phyloP scores from a whole-genome alignment of 139 green algal genomes.

The Tetraselmis striata region DNA sequence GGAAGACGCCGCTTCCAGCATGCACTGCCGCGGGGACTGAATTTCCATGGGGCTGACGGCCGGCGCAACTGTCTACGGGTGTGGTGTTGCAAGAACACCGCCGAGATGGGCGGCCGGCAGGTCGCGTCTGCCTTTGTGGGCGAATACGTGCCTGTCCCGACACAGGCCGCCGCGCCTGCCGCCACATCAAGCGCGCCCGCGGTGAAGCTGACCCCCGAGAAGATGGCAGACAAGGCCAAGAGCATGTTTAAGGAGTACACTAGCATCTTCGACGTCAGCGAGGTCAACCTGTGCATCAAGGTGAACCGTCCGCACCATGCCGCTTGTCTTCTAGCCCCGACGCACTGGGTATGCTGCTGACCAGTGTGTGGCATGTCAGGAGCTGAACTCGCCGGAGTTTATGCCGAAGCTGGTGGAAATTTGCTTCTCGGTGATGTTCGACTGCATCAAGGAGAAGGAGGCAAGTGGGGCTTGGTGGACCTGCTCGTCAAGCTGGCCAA shows the following conservation, averaged over 20 bases:
- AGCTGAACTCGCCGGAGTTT: constrained; percentile 32
- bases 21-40: too few relatives aligned
- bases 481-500: constrained; percentile 53
- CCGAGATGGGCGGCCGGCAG: neutral
- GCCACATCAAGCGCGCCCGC: neutral
- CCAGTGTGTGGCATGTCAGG: constrained; percentile 25
- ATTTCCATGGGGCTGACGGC: neutral
- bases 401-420: constrained; percentile 36
- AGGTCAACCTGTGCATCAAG: constrained; percentile 24
- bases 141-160: constrained; percentile 31
- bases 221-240: constrained; percentile 28
- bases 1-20: too few relatives aligned
- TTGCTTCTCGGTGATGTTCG: constrained; percentile 54
- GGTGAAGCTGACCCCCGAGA: constrained; percentile 31
- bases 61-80: neutral
- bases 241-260: constrained; percentile 46
- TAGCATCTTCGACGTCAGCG: constrained; percentile 22
- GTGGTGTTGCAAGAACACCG: neutral
- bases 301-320: too few relatives aligned
- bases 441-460: constrained; percentile 48
- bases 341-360: too few relatives aligned
- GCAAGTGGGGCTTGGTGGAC: constrained; percentile 40
- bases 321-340: too few relatives aligned
- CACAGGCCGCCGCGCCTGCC: neutral
- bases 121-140: constrained; percentile 34